phyloP scores from a whole-genome alignment of 139 green algal genomes.

The Chlamydomonas eustigma region DNA sequence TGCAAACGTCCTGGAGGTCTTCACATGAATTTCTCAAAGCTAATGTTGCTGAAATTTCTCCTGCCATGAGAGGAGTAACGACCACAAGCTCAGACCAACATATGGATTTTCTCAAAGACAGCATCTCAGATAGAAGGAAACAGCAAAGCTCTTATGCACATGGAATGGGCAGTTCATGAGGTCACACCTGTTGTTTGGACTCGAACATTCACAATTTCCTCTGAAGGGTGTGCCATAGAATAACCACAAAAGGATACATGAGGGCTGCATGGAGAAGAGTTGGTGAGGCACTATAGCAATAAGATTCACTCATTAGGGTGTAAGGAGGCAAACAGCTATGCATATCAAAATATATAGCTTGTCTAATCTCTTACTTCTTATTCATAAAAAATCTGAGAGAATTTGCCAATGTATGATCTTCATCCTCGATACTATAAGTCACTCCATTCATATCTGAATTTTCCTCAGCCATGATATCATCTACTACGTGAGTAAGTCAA shows the following conservation, averaged over 20 bases:
- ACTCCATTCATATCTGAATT: conserved; percentile 25
- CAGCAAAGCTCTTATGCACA: too few species aligned
- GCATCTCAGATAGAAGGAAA: too few species aligned
- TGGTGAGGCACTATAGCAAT: too few species aligned
- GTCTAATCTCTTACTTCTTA: conserved; percentile 62
- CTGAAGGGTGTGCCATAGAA: conserved; percentile 78
- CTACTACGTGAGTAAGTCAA: background rate
- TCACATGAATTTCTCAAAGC: conserved; percentile 18
- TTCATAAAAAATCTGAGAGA: conserved; percentile 79
- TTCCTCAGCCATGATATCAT: background rate
- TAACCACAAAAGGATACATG: conserved; percentile 77
- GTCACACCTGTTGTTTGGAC: conserved; percentile 85
- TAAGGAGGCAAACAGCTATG: too few species aligned
- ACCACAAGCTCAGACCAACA: too few species aligned
- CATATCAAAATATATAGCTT: too few species aligned
- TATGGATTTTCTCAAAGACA: background rate
- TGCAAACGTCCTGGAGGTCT: conserved; percentile 48
- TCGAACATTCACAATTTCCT: conserved; percentile 75
- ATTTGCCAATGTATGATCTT: conserved; percentile 87
- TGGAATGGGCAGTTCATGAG: too few species aligned
- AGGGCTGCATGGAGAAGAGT: too few species aligned
- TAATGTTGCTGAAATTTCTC: conserved; percentile 38
- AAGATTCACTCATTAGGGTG: too few species aligned
- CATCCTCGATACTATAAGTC: conserved; percentile 74
- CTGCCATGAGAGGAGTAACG: too few species aligned